Conservation (phyloP, 805 yeast genomes). For the Kodamaea kakaduensis region DNA sequence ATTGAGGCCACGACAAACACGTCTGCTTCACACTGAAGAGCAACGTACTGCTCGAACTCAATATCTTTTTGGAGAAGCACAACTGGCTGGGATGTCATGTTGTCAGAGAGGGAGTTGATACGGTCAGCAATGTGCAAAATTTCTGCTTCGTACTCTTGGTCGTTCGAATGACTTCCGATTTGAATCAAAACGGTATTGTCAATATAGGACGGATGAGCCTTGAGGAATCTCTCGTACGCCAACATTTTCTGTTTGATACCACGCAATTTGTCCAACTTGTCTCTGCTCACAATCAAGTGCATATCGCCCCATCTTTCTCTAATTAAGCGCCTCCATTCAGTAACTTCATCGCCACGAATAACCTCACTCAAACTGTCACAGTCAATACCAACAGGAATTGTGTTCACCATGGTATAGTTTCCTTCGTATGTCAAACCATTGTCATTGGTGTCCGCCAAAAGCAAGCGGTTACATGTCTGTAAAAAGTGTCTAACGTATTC, state of each 20-base stretch:
- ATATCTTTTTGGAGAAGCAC: conserved; percentile 85
- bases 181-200: conserved; percentile 74
- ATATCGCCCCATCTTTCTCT: conserved; percentile 74
- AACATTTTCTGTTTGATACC: conserved; percentile 84
- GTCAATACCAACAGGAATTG: conserved; percentile 78
- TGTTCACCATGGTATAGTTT: conserved; percentile 49
- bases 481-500: conserved; percentile 93
- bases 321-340: conserved; percentile 64
- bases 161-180: conserved; percentile 61
- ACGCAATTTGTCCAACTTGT: conserved; percentile 80
- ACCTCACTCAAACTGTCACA: conserved; percentile 50
- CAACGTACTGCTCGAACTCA: conserved; percentile 84
- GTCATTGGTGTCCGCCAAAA: conserved; percentile 76
- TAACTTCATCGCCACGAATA: conserved; percentile 47
- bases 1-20: conserved; percentile 82
- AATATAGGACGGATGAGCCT: conserved; percentile 65
- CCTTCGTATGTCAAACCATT: conserved; percentile 60
- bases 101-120: conserved; percentile 72
- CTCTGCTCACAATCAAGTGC: conserved; percentile 77
- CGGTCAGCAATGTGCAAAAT: conserved; percentile 75
- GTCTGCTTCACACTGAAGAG: conserved; percentile 81
- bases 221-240: conserved; percentile 79
- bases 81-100: conserved; percentile 75
- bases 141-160: conserved; percentile 66
- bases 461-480: conserved; percentile 80